Evolutionary conservation across 1,284 basidiomycete genomes (phyloP).

Genomic region (Ceratobasidium sp.): DNA sequence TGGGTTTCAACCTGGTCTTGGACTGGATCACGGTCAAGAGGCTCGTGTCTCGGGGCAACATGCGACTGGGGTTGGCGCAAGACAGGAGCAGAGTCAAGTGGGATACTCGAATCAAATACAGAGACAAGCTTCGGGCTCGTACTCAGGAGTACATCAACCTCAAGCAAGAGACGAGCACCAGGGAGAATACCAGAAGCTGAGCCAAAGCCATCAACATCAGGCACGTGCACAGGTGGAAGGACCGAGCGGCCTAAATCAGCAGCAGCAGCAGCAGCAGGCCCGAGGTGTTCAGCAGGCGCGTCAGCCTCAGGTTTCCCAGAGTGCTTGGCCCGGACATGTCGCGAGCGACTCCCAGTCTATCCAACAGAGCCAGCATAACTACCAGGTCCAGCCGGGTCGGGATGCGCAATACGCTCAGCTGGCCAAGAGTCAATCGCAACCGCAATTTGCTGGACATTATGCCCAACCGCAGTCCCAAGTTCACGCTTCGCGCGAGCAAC

Average conservation of each 20-base stretch:
- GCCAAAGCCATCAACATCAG: background rate
- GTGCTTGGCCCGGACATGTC: background rate
- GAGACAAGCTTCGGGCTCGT: background rate
- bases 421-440: background rate
- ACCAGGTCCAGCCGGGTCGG: background rate
- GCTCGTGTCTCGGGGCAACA: background rate
- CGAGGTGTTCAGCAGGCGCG: background rate
- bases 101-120: slow-evolving; percentile 8
- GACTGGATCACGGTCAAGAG: background rate
- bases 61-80: background rate
- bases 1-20: background rate
- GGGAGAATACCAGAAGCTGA: background rate
- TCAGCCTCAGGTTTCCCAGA: background rate
- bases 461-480: background rate
- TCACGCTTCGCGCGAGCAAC: background rate
- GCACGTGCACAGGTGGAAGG: background rate
- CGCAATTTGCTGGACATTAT: background rate
- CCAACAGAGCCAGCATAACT: background rate
- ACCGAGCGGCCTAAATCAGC: background rate
- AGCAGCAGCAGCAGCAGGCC: background rate
- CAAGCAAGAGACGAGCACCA: too few relatives aligned
- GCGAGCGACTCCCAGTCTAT: background rate
- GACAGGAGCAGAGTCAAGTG: background rate
- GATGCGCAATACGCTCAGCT: background rate
- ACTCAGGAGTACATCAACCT: background rate